Evolutionary conservation across 129 eudicot genomes (phyloP), one percentile per base, ranked within the genome.

Genomic region (Artemisia annua): DNA sequence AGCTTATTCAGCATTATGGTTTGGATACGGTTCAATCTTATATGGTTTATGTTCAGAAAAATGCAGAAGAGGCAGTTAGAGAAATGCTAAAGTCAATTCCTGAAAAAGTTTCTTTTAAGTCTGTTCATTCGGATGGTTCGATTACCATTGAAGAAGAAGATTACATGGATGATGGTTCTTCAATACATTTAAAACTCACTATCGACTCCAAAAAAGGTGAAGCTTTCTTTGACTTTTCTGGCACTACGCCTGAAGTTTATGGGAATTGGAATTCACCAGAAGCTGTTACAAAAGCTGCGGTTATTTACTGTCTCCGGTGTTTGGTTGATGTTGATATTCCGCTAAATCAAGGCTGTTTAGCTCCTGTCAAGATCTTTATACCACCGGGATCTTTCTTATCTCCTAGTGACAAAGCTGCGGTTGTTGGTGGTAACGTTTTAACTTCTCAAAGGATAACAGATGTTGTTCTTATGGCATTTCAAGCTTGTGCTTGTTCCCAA

Each of bases 231-330:
- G 99, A 94, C 75, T 94, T 94, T 63, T 79, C 92, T 1, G 96
- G 97, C 48, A 90, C 97, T 13, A 86, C 96, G 81, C 91, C 99
- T 2, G 99, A 94, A 70, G 99, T 94, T 70, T 94, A 90, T 16
- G 99, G 97, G 58, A 94, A 94, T 64, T 94, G 99, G 99, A 94
- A 94, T 82, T 90, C 99, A 55, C 99, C 99, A 1, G 96, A 90
- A 80, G 97, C 99, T n/a, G 99, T 94, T 11, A 90, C 99, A 17
- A 82, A 90, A 67, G 99, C 99, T 7, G 99, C 99, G 9, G 96
- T 94, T 30, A 94, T 94, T 20, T 94, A 94, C 69, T 94, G 99
- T 67, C 84, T 94, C 4, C 91, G 99, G 2, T 90, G 94, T 76
- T 79, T 94, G 70, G 97, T 94, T 3, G 83, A 90, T 46, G 91